These are phyloP conservation scores for Fusarium nisikadoi DNA, from an alignment of 2,329 filamentous ascomycete species.

Conservation along the genomic window DNA sequence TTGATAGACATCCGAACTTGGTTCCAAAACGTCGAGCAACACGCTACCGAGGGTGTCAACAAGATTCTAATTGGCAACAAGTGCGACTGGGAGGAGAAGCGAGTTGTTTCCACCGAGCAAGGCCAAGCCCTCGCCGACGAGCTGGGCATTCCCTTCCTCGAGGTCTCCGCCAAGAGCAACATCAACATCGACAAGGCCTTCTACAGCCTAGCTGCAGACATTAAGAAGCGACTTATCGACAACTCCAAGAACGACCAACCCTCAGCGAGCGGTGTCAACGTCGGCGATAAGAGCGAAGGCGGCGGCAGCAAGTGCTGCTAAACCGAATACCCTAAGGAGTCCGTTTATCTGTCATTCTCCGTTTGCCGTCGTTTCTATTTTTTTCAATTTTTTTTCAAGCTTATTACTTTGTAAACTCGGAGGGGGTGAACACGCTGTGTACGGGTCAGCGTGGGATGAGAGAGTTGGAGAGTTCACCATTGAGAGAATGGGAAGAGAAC, in stretches of 20 bases:
- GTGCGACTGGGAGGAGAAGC: constrained; percentile 99
- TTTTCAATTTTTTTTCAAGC: constrained; percentile 41
- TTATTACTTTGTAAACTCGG: constrained; percentile 41
- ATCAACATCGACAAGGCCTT: constrained; percentile 99
- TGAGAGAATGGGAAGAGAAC: constrained; percentile 22
- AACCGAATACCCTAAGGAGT: constrained; percentile 38
- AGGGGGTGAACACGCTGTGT: constrained; percentile 20
- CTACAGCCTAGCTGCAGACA: constrained; percentile 92
- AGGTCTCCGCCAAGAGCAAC: constrained; percentile 98
- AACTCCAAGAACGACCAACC: constrained; percentile 81
- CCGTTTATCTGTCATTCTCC: constrained; percentile 35
- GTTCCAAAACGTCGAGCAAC: constrained; percentile 99
- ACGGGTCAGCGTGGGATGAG: constrained; percentile 22
- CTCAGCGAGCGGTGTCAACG: constrained; percentile 70
- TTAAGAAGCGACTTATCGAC: constrained; percentile 98
- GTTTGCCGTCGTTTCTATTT: constrained; percentile 38
- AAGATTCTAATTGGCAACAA: constrained; percentile 99
- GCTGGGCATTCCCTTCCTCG: constrained; percentile 96
- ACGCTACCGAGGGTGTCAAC: constrained; percentile 98
- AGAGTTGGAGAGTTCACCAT: constrained; percentile 33
- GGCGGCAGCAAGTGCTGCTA: constrained; percentile 82
- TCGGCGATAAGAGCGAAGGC: constrained; percentile 69
- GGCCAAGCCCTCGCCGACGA: constrained; percentile 95
- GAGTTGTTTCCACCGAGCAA: constrained; percentile 90
- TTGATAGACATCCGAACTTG: constrained; percentile 92